Evolutionary conservation across 2,329 filamentous ascomycete genomes (phyloP), one percentile per base, ranked within the genome.

Genomic region (Microcyclospora tardicrescens): DNA sequence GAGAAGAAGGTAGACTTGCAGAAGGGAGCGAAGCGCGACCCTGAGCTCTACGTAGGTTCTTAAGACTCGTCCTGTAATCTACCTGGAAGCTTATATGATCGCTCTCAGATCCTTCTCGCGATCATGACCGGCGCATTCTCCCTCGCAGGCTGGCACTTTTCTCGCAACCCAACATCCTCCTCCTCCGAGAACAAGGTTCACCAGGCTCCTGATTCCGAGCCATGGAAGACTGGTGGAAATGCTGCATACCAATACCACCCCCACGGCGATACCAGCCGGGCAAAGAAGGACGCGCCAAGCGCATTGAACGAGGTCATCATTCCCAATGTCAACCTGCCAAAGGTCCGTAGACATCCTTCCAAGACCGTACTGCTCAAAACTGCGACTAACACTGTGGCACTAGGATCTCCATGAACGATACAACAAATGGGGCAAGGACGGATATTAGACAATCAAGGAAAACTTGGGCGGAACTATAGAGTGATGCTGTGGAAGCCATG

Each of bases 391-490:
- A 28, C 33, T 14, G 11, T 29, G n/a, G 10, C 1, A 35, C 41
- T 55, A 93, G 84, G 74, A 81, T 57, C 77, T 95, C 49, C 91
- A 98, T 69, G 91, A 98, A 55, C 82, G 81, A 70, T 96, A 81
- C 78, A 98, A 98, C 83, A 98, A 98, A 75, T 96, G 84, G 78
- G 91, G 91, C 65, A 96, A 96, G 78, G 91, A 96, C 53, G 87
- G 85, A 53, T 96, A 82, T 68, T 84, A 57, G 48, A 51, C 28
- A 36, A 31, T 8, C 19, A 24, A 24, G 19, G 4, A 8, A 24
- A 5, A 24, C 8, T 4, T 8, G 19, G 19, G 5, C 19, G 4
- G 19, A 4, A 24, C 19, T 24, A 32, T 32, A n/a, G 6, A 32
- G 30, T 4, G 14, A 32, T n/a, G 10, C 4, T 4, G 30, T 32